Conservation (phyloP, 2,329 filamentous ascomycete genomes). For the Ceratocystis harringtonii region DNA sequence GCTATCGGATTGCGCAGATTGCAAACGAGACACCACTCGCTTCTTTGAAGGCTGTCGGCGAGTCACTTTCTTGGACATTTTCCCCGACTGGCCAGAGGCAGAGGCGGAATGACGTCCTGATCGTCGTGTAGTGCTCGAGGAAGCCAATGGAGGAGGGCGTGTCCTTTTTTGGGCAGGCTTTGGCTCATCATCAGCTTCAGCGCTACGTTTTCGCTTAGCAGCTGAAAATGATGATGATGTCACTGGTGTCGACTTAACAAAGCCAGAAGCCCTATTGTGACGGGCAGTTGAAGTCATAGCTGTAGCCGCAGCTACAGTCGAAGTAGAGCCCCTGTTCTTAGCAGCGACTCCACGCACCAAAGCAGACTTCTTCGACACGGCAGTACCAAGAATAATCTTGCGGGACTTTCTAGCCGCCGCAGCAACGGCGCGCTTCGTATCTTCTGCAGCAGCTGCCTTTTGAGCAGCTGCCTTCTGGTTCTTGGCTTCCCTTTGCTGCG, state of each 20-base stretch:
- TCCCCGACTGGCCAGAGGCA: not conserved
- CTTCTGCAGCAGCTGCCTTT: constrained; percentile 29
- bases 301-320: not conserved
- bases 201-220: not conserved
- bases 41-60: not conserved
- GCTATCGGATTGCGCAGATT: not conserved
- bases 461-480: constrained; percentile 21
- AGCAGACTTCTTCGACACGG: constrained; percentile 4
- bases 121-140: not conserved
- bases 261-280: not conserved
- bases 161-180: constrained; percentile 7
- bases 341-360: not conserved
- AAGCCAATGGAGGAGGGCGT: not conserved
- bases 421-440: constrained; percentile 32
- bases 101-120: not conserved
- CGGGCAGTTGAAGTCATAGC: not conserved
- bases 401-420: constrained; percentile 10
- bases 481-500: constrained; percentile 31
- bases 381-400: constrained; percentile 7
- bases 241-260: constrained; percentile 14
- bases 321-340: constrained; percentile 12
- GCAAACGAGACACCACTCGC: not conserved
- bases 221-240: constrained; percentile 18
- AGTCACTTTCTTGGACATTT: not conserved
- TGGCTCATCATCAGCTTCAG: not conserved